These are phyloP conservation scores for Gracilaria domingensis DNA, from an alignment of 23 red algal species.

Conservation along the genomic window DNA sequence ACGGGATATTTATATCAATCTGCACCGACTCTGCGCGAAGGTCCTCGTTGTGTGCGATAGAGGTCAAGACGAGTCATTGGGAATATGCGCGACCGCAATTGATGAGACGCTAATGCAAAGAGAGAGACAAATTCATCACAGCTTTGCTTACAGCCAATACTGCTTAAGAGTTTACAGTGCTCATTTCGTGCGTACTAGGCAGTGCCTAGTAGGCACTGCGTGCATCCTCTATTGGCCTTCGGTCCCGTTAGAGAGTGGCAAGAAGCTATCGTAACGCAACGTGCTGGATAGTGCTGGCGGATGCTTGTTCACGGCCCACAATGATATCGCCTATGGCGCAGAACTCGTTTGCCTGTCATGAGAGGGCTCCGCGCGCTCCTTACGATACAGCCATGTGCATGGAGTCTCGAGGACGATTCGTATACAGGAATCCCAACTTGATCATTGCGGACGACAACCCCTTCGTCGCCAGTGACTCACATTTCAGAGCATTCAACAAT, in stretches of 20 bases:
- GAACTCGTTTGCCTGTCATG: neutral
- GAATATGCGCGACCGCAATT: no score
- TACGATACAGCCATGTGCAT: slow-evolving; percentile 3
- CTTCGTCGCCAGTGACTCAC: neutral
- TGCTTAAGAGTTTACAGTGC: no score
- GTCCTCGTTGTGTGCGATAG: no score
- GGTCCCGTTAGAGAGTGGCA: neutral
- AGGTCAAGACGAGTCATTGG: no score
- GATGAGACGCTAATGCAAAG: neutral
- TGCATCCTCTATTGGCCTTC: no score
- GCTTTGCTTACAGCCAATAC: neutral
- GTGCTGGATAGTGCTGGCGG: neutral
- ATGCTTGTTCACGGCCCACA: neutral
- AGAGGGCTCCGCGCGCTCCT: neutral
- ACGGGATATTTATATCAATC: no score
- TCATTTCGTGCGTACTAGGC: no score
- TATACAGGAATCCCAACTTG: slow-evolving; percentile 15
- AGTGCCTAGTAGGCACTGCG: no score
- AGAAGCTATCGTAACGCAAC: neutral
- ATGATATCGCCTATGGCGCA: neutral
- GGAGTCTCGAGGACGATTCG: neutral
- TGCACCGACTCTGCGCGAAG: no score
- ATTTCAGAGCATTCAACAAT: neutral
- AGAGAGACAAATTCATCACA: neutral
- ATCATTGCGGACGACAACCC: neutral